A percentile compares a stretch with the other conserved stretches of the same genome.
phyloP scores from a whole-genome alignment of 78 protist species.

The Planoprotostelium fungivorum region DNA sequence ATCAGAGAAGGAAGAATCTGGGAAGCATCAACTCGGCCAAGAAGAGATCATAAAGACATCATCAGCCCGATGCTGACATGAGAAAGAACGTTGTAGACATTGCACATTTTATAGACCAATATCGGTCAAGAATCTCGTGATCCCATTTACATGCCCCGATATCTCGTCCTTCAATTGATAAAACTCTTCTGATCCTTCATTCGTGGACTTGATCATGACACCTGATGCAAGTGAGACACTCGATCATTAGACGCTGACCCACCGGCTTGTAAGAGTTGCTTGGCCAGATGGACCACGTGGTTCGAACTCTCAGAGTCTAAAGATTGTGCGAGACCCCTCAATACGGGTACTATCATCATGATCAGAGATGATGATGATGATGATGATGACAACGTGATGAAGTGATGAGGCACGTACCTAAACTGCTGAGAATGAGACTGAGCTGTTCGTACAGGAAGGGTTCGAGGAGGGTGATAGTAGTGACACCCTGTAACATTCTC shows the following conservation, averaged over 20 bases:
- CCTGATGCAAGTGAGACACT: neutral
- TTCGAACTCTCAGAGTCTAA: neutral
- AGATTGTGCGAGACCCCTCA: neutral
- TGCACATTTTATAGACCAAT: no score
- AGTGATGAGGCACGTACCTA: neutral
- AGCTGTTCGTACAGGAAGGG: neutral
- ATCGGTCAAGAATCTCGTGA: neutral
- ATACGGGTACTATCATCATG: neutral
- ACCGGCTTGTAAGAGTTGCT: neutral
- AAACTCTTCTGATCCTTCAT: neutral
- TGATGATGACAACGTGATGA: neutral
- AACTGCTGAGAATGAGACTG: neutral
- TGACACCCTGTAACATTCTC: neutral
- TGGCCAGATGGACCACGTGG: neutral
- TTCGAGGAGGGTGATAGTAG: neutral
- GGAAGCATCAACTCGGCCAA: no score
- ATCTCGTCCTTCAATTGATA: neutral
- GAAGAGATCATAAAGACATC: no score
- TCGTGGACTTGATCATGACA: neutral
- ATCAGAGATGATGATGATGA: no score
- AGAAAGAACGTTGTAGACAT: no score
- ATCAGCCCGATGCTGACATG: no score
- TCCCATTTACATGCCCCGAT: neutral
- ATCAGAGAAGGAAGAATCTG: constrained; percentile 62
- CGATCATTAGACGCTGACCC: neutral